Evolutionary conservation across 768 basidiomycete species (phyloP), one percentile per base, ranked within the genome.

Genomic region (Pleurotus tuber-regium): DNA sequence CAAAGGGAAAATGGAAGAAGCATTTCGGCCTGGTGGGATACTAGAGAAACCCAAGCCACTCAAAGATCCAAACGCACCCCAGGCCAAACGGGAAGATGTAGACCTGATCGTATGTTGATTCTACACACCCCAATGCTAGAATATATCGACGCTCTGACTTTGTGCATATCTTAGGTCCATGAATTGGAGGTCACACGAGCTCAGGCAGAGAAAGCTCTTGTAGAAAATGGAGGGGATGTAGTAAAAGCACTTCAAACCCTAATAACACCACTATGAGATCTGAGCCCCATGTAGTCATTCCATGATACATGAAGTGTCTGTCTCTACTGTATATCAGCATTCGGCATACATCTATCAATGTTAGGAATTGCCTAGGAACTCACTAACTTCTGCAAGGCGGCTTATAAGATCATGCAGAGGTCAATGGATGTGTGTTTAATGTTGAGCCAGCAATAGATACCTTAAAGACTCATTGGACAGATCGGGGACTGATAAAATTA

Each of bases 1-100:
- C 21, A 88, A 87, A 63, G 70, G 74, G 46, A 82, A 80, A 61
- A 71, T 88, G 67, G 84, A 85, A 56, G 83, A 84, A 50, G 83
- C 81, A 6, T 82, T 80, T 59, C 73, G 75, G 14, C 53, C 71
- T n/a, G 77, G 81, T 5, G 78, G 76, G 0, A 62, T 84, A 40
- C 70, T 87, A 30, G 83, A 86, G 35, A 82, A 77, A 54, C 66
- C 77, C 1, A 84, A 82, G 55, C 56, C 72, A 3, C 52, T 68
- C 4, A 79, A 79, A 53, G 77, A 79, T 19, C 58, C 68, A 5
- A 52, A 66, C 0, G 55, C 64, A 4, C 63, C 70, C 42, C 48
- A 63, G 3, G 63, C 73, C 5, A 85, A 84, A 62, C 71, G 75
- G 28, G 84, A 85, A 54, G 84, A 87, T 57, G 66, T 87, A 1